A percentile compares a stretch with the other conserved stretches of the same genome.
phyloP scores from a whole-genome alignment of 805 yeast genomes.

The Saccharomycopsis selenospora region DNA sequence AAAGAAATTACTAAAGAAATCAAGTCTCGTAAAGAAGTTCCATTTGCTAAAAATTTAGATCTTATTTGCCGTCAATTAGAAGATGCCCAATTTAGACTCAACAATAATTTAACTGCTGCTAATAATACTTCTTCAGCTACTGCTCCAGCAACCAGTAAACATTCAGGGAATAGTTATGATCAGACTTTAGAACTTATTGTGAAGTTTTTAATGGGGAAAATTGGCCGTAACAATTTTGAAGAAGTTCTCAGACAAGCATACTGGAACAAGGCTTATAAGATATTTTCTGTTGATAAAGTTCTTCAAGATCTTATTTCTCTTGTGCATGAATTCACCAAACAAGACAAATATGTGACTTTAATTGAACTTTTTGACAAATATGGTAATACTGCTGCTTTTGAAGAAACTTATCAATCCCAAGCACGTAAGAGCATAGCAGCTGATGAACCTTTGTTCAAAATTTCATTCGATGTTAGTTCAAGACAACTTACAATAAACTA shows the following conservation, averaged over 20 bases:
- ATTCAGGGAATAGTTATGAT: slow-evolving; percentile 35
- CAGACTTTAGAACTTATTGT: slow-evolving; percentile 74
- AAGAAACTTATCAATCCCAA: slow-evolving; percentile 81
- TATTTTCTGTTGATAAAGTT: slow-evolving; percentile 90
- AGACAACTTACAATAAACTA: neutral
- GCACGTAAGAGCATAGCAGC: slow-evolving; percentile 72
- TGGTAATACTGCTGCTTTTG: slow-evolving; percentile 55
- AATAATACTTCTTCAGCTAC: neutral
- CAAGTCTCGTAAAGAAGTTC: slow-evolving; percentile 50
- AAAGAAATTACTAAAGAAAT: slow-evolving; percentile 57
- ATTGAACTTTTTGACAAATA: slow-evolving; percentile 54
- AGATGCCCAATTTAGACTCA: slow-evolving; percentile 71
- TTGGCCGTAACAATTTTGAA: slow-evolving; percentile 93
- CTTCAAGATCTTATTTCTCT: slow-evolving; percentile 57
- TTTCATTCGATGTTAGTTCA: slow-evolving; percentile 47
- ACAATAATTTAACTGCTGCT: slow-evolving; percentile 30
- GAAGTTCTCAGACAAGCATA: slow-evolving; percentile 93
- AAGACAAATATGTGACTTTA: slow-evolving; percentile 70
- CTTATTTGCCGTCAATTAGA: slow-evolving; percentile 72
- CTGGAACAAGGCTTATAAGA: slow-evolving; percentile 84
- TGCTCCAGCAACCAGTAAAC: neutral
- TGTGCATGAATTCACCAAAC: slow-evolving; percentile 32
- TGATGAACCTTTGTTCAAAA: slow-evolving; percentile 89
- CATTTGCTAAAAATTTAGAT: slow-evolving; percentile 83
- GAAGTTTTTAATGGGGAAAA: slow-evolving; percentile 75